Evolutionary conservation across 192 early-diverging fungal species (phyloP), one percentile per base, ranked within the genome.

Genomic region (Entrophospora sp.): DNA sequence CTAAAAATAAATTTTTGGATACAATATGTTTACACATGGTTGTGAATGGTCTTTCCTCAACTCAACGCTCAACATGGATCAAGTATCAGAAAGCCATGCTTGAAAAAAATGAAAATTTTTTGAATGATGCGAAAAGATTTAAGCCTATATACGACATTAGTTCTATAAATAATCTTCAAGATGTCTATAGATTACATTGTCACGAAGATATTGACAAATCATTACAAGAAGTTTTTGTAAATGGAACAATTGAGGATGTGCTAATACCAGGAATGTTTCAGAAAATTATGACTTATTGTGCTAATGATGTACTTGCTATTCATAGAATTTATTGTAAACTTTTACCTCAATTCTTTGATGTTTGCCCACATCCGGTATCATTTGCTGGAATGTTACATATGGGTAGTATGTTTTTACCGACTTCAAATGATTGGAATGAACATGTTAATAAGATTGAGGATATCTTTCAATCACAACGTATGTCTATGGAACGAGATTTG

Each of bases 11-110:
- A 18, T 97, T 85, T 70, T 44, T 98, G 8, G 96, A 98, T 71
- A 98, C 96, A 1, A 89, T 98, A 87, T 89, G 87, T 66, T 76
- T 98, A 46, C 96, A 98, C 61, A 88, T 87, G 28, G 87, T 94
- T 5, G 83, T 87, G 6, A 86, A 89, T 37, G 96, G 96, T 4
- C 75, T 98, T 12, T 96, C 91, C 38, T 85, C 83, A 18, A 94
- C 92, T 71, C 96, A 98, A 73, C 79, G 94, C 24, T 78, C 83
- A 9, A 68, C 76, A 20, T 98, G 93, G 92, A 77, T 84, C 61
- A 79, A 77, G 44, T 83, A 89, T 67, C 57, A 81, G 38, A 89
- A 88, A 53, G 80, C 79, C 25, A 61, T 74, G 9, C 68, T 76
- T 40, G 69, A 75, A 25, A 67, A 75, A 31, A 77, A 86, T 35